Evolutionary conservation across 768 basidiomycete genomes (phyloP).

Genomic region (Agaricus sinodeliciosus): DNA sequence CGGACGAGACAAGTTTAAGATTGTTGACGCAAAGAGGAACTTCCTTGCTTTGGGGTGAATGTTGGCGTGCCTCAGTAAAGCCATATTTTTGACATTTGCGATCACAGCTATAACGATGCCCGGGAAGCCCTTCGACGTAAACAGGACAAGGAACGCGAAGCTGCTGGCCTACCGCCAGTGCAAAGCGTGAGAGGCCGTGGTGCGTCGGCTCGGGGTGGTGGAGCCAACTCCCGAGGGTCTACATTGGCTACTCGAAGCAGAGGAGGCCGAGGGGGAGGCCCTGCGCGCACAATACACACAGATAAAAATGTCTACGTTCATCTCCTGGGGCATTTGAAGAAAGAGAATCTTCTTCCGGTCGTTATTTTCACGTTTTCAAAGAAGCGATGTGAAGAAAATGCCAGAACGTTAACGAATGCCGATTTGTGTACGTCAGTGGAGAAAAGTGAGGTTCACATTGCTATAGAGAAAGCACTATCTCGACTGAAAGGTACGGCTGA

Average conservation of each 20-base stretch:
- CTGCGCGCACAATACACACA: slow-evolving; percentile 51
- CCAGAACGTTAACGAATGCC: slow-evolving; percentile 77
- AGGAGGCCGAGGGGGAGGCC: slow-evolving; percentile 38
- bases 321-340: slow-evolving; percentile 78
- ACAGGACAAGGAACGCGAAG: slow-evolving; percentile 97
- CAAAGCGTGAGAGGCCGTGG: slow-evolving; percentile 81
- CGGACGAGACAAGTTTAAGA: slow-evolving; percentile 88
- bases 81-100: background rate
- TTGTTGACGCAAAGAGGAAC: slow-evolving; percentile 75
- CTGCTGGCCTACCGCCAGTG: slow-evolving; percentile 83
- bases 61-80: slow-evolving; percentile 3
- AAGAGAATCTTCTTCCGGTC: slow-evolving; percentile 82
- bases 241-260: slow-evolving; percentile 27
- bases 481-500: slow-evolving; percentile 71
- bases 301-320: slow-evolving; percentile 96
- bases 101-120: slow-evolving; percentile 78
- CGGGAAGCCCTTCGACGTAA: slow-evolving; percentile 84
- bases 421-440: slow-evolving; percentile 87
- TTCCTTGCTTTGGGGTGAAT: slow-evolving; percentile 74
- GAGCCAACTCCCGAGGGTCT: slow-evolving; percentile 19
- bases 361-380: slow-evolving; percentile 98
- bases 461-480: slow-evolving; percentile 86
- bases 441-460: slow-evolving; percentile 95
- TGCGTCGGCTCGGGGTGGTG: slow-evolving; percentile 40
- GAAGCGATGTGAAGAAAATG: slow-evolving; percentile 96